Evolutionary conservation across 163 green algal genomes (phyloP).

Genomic region (Chlorella variabilis): DNA sequence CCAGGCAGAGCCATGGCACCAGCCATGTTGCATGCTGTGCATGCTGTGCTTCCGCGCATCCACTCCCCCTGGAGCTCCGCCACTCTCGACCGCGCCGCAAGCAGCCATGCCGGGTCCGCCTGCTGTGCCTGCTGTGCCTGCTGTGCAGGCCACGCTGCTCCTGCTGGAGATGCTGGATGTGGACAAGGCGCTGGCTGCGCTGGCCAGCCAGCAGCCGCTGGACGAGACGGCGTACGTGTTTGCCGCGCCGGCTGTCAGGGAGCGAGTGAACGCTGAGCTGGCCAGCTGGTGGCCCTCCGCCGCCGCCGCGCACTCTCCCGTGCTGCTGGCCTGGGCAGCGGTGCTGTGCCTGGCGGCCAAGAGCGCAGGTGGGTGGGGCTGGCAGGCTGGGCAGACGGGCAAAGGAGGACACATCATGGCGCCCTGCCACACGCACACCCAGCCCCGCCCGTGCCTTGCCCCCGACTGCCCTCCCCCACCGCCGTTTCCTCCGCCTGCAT

Average conservation of each 20-base stretch:
- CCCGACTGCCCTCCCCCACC: too few species aligned
- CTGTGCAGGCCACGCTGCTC: constrained; percentile 42
- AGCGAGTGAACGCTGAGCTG: constrained; percentile 37
- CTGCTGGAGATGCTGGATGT: constrained; percentile 49
- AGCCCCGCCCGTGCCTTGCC: too few species aligned
- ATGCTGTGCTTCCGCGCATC: too few species aligned
- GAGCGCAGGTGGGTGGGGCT: constrained; percentile 11
- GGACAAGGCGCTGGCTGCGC: constrained; percentile 35
- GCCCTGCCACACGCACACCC: too few species aligned
- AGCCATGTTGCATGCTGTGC: too few species aligned
- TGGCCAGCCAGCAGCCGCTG: constrained; percentile 12
- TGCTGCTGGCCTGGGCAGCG: constrained; percentile 50
- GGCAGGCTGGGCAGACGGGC: too few species aligned
- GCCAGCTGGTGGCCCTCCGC: constrained; percentile 36
- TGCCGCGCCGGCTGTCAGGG: constrained; percentile 1
- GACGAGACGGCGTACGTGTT: constrained; percentile 23
- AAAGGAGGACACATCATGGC: too few species aligned
- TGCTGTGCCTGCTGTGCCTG: background rate
- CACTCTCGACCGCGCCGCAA: too few species aligned
- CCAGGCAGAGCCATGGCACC: background rate
- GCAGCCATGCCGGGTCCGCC: too few species aligned
- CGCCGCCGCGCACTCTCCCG: constrained; percentile 29
- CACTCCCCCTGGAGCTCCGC: too few species aligned
- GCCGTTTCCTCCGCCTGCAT: background rate
- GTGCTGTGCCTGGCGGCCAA: constrained; percentile 36